Percentiles rank a stretch among this genome's conserved stretches.
These are phyloP conservation scores for Diutina siamensis DNA, from an alignment of 1,139 yeast species.

Conservation along the genomic window DNA sequence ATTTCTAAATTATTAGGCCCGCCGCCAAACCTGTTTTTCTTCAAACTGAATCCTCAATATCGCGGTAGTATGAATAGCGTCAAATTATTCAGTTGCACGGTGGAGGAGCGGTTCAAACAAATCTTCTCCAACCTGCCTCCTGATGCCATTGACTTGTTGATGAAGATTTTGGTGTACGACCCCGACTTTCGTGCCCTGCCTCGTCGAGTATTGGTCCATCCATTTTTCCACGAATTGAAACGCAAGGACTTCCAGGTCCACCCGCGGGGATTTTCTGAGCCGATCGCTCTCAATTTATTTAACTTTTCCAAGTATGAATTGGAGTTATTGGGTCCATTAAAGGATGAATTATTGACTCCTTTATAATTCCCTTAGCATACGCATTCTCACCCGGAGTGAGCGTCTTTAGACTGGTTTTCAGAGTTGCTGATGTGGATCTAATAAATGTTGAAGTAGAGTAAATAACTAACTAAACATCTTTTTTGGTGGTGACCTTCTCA, in stretches of 20 bases:
- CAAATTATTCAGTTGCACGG: conserved; percentile 51
- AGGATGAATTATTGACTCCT: conserved; percentile 4
- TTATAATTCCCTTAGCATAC: background rate
- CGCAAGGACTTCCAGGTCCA: conserved; percentile 42
- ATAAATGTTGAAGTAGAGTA: no score
- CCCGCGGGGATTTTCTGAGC: conserved; percentile 39
- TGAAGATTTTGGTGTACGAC: conserved; percentile 61
- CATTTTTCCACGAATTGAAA: conserved; percentile 60
- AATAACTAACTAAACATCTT: no score
- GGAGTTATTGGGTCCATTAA: conserved; percentile 32
- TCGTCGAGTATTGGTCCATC: conserved; percentile 55
- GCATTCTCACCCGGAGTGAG: conserved; percentile 13
- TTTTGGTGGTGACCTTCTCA: background rate
- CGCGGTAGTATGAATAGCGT: conserved; percentile 65
- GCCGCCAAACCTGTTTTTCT: conserved; percentile 64
- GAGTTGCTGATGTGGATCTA: no score
- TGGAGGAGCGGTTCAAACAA: conserved; percentile 54
- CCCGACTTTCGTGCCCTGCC: conserved; percentile 62
- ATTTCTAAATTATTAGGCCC: conserved; percentile 68
- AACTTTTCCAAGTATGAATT: conserved; percentile 45
- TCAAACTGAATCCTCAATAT: conserved; percentile 62
- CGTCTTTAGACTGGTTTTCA: conserved; percentile 17
- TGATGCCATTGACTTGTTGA: conserved; percentile 57
- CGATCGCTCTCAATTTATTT: conserved; percentile 34
- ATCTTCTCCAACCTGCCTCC: conserved; percentile 61